Evolutionary conservation across 768 basidiomycete species (phyloP), one percentile per base, ranked within the genome.

Genomic region (Kwoniella sp.): DNA sequence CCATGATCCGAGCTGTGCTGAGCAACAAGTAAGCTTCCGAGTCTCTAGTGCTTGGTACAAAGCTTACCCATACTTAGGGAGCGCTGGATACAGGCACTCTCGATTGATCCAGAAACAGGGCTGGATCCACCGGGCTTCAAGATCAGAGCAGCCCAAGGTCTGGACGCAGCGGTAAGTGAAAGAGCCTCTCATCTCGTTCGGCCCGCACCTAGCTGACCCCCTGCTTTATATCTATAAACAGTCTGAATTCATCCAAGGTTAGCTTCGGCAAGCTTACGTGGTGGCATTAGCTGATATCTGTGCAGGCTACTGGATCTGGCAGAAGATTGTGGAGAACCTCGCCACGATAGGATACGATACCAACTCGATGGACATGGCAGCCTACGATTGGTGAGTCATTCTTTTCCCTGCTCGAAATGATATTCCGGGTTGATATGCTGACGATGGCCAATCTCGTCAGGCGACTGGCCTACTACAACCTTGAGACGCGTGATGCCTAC

Each of bases 301-400:
- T 17, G 31, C 89, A 76, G 93, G 94, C 0, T 99, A 93, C 77
- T 98, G 93, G 94, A 87, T 95, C 58, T 95, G 93, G 92, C 88
- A 73, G 58, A 74, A 76, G 63, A 75, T 96, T 57, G 87, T 98
- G 11, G 91, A 97, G 81, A 98, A 99, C 71, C 85, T 97, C 1
- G 93, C 95, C 0, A 92, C 89, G 0, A 86, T 97, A 22, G 90
- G 89, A 74, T 98, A 97, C 73, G 94, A 97, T 72, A 88, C 75
- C 84, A 69, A 71, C 47, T 77, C 73, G 4, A 72, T 72, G 75
- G 79, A 80, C 20, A 78, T 81, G 74, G 81, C 79, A 3, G 78
- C 81, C 0, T 96, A 96, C 74, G 93, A 96, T 73, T 97, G 93
- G 95, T 85, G 90, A 45, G 15, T 67, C 26, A 8, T 29, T 29